Conservation (phyloP, 2,329 filamentous ascomycete genomes). For the Aspergillus flavus region DNA sequence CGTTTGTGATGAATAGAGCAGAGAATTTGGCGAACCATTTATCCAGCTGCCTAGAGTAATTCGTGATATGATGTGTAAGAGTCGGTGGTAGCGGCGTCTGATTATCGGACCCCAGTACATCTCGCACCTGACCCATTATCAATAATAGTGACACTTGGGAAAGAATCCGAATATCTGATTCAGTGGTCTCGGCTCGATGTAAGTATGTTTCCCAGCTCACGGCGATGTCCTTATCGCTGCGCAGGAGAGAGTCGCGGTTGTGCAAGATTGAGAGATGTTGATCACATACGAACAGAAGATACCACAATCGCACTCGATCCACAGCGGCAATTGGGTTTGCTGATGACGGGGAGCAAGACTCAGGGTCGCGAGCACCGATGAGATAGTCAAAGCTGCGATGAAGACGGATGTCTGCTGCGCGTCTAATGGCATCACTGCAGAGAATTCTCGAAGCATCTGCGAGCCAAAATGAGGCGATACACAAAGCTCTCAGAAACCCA, state of each 20-base stretch:
- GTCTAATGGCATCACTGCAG: conserved; percentile 33
- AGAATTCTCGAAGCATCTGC: conserved; percentile 51
- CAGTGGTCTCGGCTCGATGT: conserved; percentile 33
- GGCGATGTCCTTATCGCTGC: conserved; percentile 39
- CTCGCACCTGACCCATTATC: conserved; percentile 40
- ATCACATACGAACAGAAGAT: conserved; percentile 40
- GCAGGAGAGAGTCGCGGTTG: conserved; percentile 38
- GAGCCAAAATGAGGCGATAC: conserved; percentile 56
- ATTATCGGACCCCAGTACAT: conserved; percentile 36
- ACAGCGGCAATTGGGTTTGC: conserved; percentile 18
- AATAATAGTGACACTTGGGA: conserved; percentile 40
- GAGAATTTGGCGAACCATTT: conserved; percentile 33
- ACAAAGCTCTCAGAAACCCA: conserved; percentile 53
- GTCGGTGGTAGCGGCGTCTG: conserved; percentile 29
- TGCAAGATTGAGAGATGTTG: conserved; percentile 42
- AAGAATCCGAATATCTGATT: conserved; percentile 37
- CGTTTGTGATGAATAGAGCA: conserved; percentile 25
- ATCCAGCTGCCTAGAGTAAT: conserved; percentile 32
- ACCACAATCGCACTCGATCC: conserved; percentile 38
- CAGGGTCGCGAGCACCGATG: neutral
- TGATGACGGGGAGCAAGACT: neutral
- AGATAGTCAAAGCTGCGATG: conserved; percentile 46
- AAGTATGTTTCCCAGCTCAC: conserved; percentile 39
- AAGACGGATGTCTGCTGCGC: conserved; percentile 33
- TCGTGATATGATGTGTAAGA: conserved; percentile 28